Percentiles rank a stretch among this genome's conserved stretches.
These are phyloP conservation scores for cucumber (Cucumis sativus) DNA, from an alignment of 306 rosid species.

Conservation along the genomic window Cucumber_9930_V3 NC_026660.2:25646501-25647000, in stretches of 20 bases:
- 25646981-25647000: background rate
- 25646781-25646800: slow-evolving; percentile 35
- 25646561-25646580: slow-evolving; percentile 84
- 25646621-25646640: slow-evolving; percentile 73
- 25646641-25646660: background rate
- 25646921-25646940: slow-evolving; percentile 87
- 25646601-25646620: slow-evolving; percentile 57
- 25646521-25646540: background rate
- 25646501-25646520: background rate
- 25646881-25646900: slow-evolving; percentile 20
- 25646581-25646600: slow-evolving; percentile 50
- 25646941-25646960: slow-evolving; percentile 50
- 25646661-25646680: background rate
- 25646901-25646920: slow-evolving; percentile 35
- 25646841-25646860: slow-evolving; percentile 12
- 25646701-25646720: background rate
- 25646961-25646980: slow-evolving; percentile 11
- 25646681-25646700: background rate
- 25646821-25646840: slow-evolving; percentile 31
- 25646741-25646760: slow-evolving; percentile 81
- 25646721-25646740: slow-evolving; percentile 56
- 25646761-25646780: slow-evolving; percentile 80
- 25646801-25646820: slow-evolving; percentile 28
- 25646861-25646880: slow-evolving; percentile 22
- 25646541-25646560: slow-evolving; percentile 20